Conservation (phyloP, 2,329 filamentous ascomycete species). For the Cyanodermella asteris region DNA sequence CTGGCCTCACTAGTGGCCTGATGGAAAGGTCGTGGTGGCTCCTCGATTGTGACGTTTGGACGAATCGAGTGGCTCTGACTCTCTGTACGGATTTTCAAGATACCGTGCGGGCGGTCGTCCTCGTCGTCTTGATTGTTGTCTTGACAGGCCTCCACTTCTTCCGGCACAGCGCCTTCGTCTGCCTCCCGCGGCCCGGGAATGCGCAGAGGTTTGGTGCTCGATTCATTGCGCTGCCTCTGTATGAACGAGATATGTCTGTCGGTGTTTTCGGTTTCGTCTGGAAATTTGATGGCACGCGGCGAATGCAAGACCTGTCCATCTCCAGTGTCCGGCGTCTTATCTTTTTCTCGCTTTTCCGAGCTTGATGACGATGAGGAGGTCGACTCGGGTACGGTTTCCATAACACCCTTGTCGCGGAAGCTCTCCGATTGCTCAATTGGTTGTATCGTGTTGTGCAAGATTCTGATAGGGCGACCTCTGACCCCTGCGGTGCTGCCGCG, state of each 20-base stretch:
- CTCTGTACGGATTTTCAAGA: slow-evolving; percentile 11
- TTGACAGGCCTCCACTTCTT: slow-evolving; percentile 32
- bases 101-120: slow-evolving; percentile 11
- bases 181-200: slow-evolving; percentile 86
- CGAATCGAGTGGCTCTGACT: slow-evolving; percentile 8
- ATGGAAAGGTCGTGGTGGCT: no score
- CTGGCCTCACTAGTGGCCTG: no score
- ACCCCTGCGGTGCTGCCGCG: slow-evolving; percentile 11
- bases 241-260: slow-evolving; percentile 67
- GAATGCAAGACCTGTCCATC: no score
- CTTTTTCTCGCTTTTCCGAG: no score
- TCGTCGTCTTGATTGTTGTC: no score
- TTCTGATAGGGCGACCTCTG: slow-evolving; percentile 11
- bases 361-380: no score
- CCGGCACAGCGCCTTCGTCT: slow-evolving; percentile 56
- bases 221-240: slow-evolving; percentile 55
- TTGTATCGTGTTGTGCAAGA: slow-evolving; percentile 9
- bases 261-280: slow-evolving; percentile 40
- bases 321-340: no score
- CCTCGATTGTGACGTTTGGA: slow-evolving; percentile 44
- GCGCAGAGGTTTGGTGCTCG: slow-evolving; percentile 51
- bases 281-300: slow-evolving; percentile 41
- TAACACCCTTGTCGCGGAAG: no score
- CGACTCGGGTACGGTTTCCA: no score
- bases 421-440: neutral